Base-by-base conservation (phyloP, 108 stramenopile genomes). In the Cyclotella baltica region DNA sequence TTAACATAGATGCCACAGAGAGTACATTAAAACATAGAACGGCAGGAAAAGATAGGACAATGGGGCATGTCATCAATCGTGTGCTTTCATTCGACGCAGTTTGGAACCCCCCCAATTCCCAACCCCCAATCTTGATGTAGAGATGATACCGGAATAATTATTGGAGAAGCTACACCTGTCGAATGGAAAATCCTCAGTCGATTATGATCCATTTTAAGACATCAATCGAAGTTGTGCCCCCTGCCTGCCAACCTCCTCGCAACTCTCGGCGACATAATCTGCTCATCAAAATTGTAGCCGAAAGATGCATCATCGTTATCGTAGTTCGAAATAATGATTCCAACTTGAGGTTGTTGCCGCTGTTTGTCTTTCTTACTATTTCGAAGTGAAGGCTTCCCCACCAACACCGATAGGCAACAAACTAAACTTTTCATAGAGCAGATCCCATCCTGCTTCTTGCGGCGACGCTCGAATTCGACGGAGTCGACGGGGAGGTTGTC, bases 251-350 rank as follows among this genome's bases (percentile, higher is more conserved):
- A 57, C 33, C 77, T 51, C 13, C 63, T 46, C 70, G 64, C 52
- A 30, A 78, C 62, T 55, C 66, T 58, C 20, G 64, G 78, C 0
- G 78, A 51, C 40, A 61, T 66, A 29, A 61, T 58, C n/a, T 79
- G 63, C 35, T 72, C 70, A 40, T 66, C 73, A 58, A 80, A 80
- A 28, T 80, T 80, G 72, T 80, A 80, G 33, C 78, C 78, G 30
- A 80, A 73, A 10, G 76, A 77, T 46, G 56, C 76, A 35, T 72
- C 38, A 40, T 70, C 71, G 67, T 69, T 52, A n/a, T 77, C 67
- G 33, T 55, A 51, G 3, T 36, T 62, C 0, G 47, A 13, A 30
- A 46, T 34, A 30, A 46, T 34, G 2, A 59, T 25, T n/a, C 43
- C 58, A 35, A 68, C 31, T 36, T 73, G 62, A 25, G 16, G 27